phyloP scores from a whole-genome alignment of 2,329 filamentous ascomycete species.

The Penicillium sp. region DNA sequence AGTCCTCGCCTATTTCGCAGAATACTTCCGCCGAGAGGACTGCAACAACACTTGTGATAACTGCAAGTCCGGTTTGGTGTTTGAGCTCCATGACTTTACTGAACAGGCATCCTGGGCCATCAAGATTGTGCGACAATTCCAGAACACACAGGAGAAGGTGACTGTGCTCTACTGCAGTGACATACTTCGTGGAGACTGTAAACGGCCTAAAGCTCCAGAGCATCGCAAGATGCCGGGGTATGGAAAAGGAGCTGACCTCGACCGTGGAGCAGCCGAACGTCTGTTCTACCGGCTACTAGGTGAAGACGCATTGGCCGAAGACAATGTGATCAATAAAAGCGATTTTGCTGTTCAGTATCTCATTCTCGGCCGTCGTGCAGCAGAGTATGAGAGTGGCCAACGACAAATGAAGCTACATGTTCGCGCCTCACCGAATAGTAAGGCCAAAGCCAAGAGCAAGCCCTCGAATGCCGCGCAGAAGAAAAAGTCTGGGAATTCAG shows the following conservation, averaged over 20 bases:
- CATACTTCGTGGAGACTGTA: conserved; percentile 70
- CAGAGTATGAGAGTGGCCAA: conserved; percentile 47
- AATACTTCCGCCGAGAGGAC: conserved; percentile 68
- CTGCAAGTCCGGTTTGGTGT: conserved; percentile 70
- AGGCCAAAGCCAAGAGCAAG: conserved; percentile 28
- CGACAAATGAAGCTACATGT: conserved; percentile 54
- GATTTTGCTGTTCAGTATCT: conserved; percentile 72
- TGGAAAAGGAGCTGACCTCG: conserved; percentile 67
- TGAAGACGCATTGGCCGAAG: conserved; percentile 71
- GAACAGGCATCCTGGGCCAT: conserved; percentile 70
- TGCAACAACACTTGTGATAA: conserved; percentile 84
- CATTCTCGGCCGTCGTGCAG: conserved; percentile 43
- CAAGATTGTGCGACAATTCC: conserved; percentile 60
- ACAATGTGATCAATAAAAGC: conserved; percentile 62
- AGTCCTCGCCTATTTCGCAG: conserved; percentile 91
- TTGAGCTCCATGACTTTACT: conserved; percentile 74
- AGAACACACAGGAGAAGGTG: conserved; percentile 53
- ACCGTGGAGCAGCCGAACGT: conserved; percentile 74
- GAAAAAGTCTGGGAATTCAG: conserved; percentile 39
- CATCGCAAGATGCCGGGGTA: conserved; percentile 58
- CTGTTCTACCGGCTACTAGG: conserved; percentile 74
- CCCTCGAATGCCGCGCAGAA: conserved; percentile 22
- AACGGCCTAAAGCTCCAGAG: conserved; percentile 52
- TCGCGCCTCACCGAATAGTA: conserved; percentile 47
- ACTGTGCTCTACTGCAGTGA: conserved; percentile 82